Conservation (phyloP, 2,329 filamentous ascomycete genomes). For the Emmonsiellopsis sp. region DNA sequence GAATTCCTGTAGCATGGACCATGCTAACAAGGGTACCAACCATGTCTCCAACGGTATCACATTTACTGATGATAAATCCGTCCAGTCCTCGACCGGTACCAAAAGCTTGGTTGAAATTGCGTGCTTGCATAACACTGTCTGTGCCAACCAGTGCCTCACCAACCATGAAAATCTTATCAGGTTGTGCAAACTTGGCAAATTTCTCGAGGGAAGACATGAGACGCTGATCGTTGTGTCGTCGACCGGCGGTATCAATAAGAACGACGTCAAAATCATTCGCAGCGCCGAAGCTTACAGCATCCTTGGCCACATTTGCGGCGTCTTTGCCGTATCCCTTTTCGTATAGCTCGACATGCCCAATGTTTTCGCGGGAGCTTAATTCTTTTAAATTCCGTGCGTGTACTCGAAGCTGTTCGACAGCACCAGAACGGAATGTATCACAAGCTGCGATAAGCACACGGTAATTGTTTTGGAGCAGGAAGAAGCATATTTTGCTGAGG, state of each 20-base stretch:
- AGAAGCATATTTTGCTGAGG: constrained; percentile 95
- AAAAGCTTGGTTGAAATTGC: constrained; percentile 93
- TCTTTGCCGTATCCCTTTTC: constrained; percentile 98
- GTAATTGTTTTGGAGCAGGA: constrained; percentile 94
- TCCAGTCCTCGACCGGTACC: constrained; percentile 71
- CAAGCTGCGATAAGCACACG: constrained; percentile 88
- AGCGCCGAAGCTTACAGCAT: constrained; percentile 74
- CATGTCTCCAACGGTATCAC: constrained; percentile 99
- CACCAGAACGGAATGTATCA: constrained; percentile 93
- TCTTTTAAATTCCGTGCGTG: constrained; percentile 92
- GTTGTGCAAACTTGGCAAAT: constrained; percentile 89
- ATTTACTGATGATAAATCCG: constrained; percentile 97
- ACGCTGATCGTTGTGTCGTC: constrained; percentile 87
- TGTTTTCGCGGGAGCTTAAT: constrained; percentile 70
- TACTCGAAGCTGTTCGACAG: constrained; percentile 91
- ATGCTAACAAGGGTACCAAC: constrained; percentile 91
- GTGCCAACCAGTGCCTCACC: constrained; percentile 86
- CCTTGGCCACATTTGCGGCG: constrained; percentile 87
- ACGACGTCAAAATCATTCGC: constrained; percentile 80
- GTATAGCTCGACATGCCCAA: constrained; percentile 76
- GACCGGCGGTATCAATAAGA: constrained; percentile 89
- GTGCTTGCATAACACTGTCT: constrained; percentile 87
- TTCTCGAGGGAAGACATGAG: constrained; percentile 97
- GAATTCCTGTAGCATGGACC: constrained; percentile 93
- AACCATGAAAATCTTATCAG: constrained; percentile 99